Base-by-base conservation (phyloP, 2,329 filamentous ascomycete genomes). In the Sporothrix luriei region DNA sequence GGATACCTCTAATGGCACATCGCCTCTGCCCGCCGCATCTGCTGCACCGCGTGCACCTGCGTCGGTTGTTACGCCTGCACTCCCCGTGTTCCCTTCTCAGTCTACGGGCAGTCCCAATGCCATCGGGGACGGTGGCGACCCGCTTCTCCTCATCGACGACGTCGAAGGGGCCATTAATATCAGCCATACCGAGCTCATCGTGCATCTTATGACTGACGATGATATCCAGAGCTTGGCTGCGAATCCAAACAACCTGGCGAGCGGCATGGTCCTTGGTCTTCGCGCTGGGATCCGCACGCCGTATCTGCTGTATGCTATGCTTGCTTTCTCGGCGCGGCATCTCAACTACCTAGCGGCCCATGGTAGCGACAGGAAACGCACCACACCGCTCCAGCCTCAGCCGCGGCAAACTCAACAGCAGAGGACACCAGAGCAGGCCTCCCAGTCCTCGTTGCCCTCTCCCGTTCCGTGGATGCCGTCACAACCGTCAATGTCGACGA, bases 261-360 rank as follows among this genome's bases (percentile, higher is more conserved):
- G 68, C n/a, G 68, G 70, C 26, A 68, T 76, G 61, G 38, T 70
- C 24, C 21, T 76, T 4, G 73, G 73, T 5, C 67, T 79, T 3
- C 73, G 74, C 24, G 68, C 69, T 6, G 74, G 71, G 11, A 71
- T 79, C 2, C 69, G 74, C 5, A 70, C 73, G 1, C 78, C 79
- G 2, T 81, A 78, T 69, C 75, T 81, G 38, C 72, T 81, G 65
- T 74, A 80, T 71, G 73, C 77, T 68, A 66, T 81, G 11, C 75
- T 81, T 19, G 78, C 79, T 33, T 77, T 79, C 51, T 79, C 79
- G 16, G 76, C 80, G 2, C 75, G 77, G 2, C 78, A 79, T 66
- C 72, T 80, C 1, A 75, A 77, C 1, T 73, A 70, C 48, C n/a
- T 68, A 14, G 68, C 70, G 3, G 9, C 29, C 14, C 40, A 33